These are phyloP conservation scores for Cerioporus squamosus DNA, from an alignment of 1,284 basidiomycete genomes.

Conservation along the genomic window DNA sequence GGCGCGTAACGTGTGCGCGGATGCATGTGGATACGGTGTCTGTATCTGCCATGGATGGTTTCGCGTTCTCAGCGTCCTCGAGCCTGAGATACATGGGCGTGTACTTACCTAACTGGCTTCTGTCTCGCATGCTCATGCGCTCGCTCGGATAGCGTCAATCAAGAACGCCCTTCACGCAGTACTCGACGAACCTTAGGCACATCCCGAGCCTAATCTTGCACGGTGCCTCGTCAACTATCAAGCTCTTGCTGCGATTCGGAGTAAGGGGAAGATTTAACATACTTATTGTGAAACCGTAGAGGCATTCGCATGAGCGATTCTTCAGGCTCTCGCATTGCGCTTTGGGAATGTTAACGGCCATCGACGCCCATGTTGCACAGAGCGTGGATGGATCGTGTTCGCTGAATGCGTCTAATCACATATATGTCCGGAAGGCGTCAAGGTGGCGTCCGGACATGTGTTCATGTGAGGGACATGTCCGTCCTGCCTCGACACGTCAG, in stretches of 20 bases:
- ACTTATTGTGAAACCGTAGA: no score
- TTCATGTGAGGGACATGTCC: slow-evolving; percentile 5
- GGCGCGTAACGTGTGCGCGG: not conserved
- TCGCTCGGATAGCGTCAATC: slow-evolving; percentile 3
- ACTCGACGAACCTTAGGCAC: slow-evolving; percentile 1
- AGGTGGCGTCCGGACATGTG: not conserved
- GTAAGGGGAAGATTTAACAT: no score
- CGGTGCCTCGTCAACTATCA: not conserved
- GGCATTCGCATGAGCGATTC: no score
- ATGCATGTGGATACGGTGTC: not conserved
- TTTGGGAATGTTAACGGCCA: slow-evolving; percentile 15
- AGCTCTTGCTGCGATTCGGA: not conserved
- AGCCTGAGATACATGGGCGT: not conserved
- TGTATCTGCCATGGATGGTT: not conserved
- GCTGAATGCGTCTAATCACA: no score
- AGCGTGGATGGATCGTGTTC: not conserved
- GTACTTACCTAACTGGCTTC: not conserved
- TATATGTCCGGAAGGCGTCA: no score
- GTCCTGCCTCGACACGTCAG: not conserved
- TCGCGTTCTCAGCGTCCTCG: not conserved
- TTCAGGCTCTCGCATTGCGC: not conserved
- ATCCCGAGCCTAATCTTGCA: slow-evolving; percentile 12
- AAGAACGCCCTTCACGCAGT: not conserved
- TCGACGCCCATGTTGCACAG: not conserved
- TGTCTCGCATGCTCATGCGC: not conserved